Evolutionary conservation across 192 early-diverging fungal species (phyloP), one percentile per base, ranked within the genome.

Genomic region (Coemansia javaensis): DNA sequence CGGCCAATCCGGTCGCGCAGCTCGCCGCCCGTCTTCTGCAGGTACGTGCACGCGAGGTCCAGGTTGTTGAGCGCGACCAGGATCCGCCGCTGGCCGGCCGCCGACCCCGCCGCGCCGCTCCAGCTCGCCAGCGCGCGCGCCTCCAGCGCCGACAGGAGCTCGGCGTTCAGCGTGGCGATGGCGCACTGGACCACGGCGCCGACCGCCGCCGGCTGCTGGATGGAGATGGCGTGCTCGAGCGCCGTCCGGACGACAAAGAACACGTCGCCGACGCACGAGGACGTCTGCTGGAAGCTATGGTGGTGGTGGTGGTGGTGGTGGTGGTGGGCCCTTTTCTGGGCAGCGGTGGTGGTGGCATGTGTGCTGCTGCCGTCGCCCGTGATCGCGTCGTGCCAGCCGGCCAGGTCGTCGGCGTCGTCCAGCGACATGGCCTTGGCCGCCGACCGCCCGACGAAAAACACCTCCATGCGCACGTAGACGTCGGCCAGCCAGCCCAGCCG

Each of bases 201-300:
- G 4, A 93, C 53, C 0, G 82, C 76, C 15, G 87, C 73, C 13
- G 85, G 57, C 47, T 89, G 82, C 32, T 81, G 75, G 0, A 90
- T 89, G n/a, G 83, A 66, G 1, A 96, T 60, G 1, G 83, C 79
- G 40, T 91, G 80, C 24, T 78, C 77, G 7, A 90, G 60, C 5
- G 82, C 80, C 18, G 84, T 87, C 47, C 88, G 86, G 17, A 90
- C 62, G 32, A 99, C 86, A 62, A 89, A 99, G 59, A 97, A 96
- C 7, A 94, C 81, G 52, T 99, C 96, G 34, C 91, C 96, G 9
- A 97, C 93, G 50, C 87, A 75, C 4, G 72, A 75, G 0, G 72
- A 75, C 0, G 72, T 75, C 23, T 55, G 51, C 22, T 53, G 50
- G 11, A 56, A 40, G 21, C 42, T n/a, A n/a, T n/a, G n/a, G n/a